phyloP scores from a whole-genome alignment of 352 stramenopile species.

The Thraustochytrium striatum region DNA sequence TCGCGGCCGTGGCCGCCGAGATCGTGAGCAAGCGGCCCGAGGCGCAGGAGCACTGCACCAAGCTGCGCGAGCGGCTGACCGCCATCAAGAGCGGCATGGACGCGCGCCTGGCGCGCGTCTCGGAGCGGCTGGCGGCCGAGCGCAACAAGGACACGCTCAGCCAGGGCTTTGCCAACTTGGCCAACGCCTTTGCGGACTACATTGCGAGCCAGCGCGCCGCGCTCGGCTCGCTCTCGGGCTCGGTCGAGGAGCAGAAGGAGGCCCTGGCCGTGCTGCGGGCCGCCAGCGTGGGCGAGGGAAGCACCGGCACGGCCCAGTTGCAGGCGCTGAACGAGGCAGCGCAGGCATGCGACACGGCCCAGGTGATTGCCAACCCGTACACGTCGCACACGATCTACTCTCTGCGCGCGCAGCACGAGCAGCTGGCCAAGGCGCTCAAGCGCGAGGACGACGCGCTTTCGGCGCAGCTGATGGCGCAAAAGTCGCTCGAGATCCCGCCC shows the following conservation, averaged over 20 bases:
- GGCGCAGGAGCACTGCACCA: constrained; percentile 39
- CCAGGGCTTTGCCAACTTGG: constrained; percentile 51
- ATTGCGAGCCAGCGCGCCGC: not conserved
- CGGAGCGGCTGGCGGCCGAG: constrained; percentile 69
- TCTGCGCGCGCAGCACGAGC: constrained; percentile 75
- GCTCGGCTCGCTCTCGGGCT: constrained; percentile 62
- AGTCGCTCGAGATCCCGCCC: constrained; percentile 60
- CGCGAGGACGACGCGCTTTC: constrained; percentile 70
- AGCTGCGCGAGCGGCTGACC: constrained; percentile 21
- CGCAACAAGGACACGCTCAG: constrained; percentile 55
- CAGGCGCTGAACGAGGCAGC: constrained; percentile 73
- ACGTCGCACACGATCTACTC: constrained; percentile 81
- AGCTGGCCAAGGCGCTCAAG: constrained; percentile 77
- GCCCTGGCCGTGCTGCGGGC: constrained; percentile 64
- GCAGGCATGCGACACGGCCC: constrained; percentile 69
- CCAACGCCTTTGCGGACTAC: constrained; percentile 50
- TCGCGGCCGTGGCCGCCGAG: constrained; percentile 67
- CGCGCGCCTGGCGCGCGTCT: constrained; percentile 65
- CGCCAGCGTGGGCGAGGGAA: constrained; percentile 51
- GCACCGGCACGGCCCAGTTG: constrained; percentile 64
- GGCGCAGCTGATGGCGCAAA: constrained; percentile 48
- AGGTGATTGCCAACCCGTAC: constrained; percentile 78
- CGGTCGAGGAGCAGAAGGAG: constrained; percentile 72
- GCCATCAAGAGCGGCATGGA: constrained; percentile 42
- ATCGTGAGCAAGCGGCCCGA: constrained; percentile 57